Conservation (phyloP, 2,329 filamentous ascomycete species). For the Phialocephala sp. region DNA sequence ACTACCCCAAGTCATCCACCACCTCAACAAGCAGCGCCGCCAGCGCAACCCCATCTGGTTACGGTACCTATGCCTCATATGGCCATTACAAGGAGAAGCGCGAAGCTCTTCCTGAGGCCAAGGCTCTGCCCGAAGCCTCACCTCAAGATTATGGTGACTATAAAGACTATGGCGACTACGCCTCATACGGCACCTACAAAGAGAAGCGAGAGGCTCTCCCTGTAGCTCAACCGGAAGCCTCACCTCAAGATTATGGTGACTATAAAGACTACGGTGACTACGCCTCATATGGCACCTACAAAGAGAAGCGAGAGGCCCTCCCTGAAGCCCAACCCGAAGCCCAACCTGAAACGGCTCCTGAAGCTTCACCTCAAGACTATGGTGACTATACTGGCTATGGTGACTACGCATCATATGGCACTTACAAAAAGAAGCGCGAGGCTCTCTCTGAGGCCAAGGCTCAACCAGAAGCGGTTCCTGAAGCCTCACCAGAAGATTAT, state of each 20-base stretch:
- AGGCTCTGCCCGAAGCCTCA: not conserved
- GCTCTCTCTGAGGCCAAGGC: not conserved
- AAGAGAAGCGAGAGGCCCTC: constrained; percentile 9
- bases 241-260: constrained; percentile 16
- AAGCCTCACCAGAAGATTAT: not conserved
- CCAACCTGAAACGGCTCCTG: no score
- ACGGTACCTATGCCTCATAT: constrained; percentile 12
- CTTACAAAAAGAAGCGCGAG: constrained; percentile 15
- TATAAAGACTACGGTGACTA: not conserved
- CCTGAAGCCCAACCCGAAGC: no score
- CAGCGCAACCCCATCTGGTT: constrained; percentile 12
- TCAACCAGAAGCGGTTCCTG: no score
- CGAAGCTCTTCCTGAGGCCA: not conserved
- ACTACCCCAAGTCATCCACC: constrained; percentile 12
- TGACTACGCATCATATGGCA: constrained; percentile 12
- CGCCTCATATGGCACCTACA: constrained; percentile 16
- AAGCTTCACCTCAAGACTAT: not conserved
- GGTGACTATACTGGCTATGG: constrained; percentile 11
- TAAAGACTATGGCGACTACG: not conserved
- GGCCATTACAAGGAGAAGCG: not conserved
- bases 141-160: constrained; percentile 13
- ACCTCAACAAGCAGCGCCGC: constrained; percentile 5
- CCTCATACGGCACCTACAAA: constrained; percentile 1
- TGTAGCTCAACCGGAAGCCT: not conserved
- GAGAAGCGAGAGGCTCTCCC: not conserved